Evolutionary conservation across 805 yeast species (phyloP).

Genomic region (Nadsonia fulvescens): DNA sequence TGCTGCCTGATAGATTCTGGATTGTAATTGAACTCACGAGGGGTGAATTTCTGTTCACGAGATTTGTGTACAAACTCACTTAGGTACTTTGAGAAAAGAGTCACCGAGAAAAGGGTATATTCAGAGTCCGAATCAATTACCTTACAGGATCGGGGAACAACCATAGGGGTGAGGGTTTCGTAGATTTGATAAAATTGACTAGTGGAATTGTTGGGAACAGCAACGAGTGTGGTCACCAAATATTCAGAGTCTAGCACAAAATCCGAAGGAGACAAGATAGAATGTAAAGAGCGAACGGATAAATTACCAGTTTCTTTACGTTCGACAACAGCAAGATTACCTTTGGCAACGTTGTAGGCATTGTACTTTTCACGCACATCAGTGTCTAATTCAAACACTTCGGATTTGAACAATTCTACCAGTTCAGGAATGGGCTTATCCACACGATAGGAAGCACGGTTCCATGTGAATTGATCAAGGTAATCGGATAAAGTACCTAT

Average conservation of each 20-base stretch:
- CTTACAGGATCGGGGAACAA: conserved; percentile 80
- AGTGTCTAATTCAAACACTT: conserved; percentile 65
- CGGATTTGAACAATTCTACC: conserved; percentile 49
- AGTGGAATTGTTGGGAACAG: conserved; percentile 56
- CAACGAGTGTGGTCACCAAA: conserved; percentile 69
- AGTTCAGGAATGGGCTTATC: conserved; percentile 71
- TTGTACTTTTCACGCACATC: conserved; percentile 69
- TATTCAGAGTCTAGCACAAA: conserved; percentile 78
- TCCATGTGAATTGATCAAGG: conserved; percentile 71
- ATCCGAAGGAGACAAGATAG: conserved; percentile 65
- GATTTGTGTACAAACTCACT: conserved; percentile 50
- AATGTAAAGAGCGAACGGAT: conserved; percentile 78
- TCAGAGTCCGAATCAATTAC: conserved; percentile 57
- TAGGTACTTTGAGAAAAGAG: conserved; percentile 67
- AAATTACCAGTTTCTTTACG: conserved; percentile 88
- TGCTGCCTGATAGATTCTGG: conserved; percentile 55
- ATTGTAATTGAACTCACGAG: conserved; percentile 79
- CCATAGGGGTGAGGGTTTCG: conserved; percentile 63
- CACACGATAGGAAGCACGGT: conserved; percentile 51
- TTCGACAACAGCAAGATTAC: conserved; percentile 73
- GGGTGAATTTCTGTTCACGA: conserved; percentile 78
- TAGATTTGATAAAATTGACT: conserved; percentile 48
- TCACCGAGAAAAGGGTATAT: conserved; percentile 53
- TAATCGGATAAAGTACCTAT: no score
- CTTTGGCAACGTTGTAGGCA: conserved; percentile 63